Evolutionary conservation across 1,284 basidiomycete species (phyloP).

Genomic region (Ganoderma meredithae): DNA sequence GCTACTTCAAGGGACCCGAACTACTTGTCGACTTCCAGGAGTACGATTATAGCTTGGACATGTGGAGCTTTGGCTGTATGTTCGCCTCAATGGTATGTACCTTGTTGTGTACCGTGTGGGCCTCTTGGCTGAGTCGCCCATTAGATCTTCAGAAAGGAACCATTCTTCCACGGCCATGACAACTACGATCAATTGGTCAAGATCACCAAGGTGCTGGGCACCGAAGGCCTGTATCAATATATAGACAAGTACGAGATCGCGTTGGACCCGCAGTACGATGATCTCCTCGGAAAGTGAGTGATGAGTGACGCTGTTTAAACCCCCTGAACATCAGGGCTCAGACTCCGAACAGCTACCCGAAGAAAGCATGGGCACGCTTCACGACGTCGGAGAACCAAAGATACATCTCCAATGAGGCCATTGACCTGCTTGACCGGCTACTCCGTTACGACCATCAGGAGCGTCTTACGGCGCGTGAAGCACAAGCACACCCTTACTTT

Average conservation of each 20-base stretch:
- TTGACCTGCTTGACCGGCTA: constrained; percentile 96
- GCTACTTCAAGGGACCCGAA: constrained; percentile 99
- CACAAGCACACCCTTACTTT: constrained; percentile 90
- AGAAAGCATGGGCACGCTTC: constrained; percentile 94
- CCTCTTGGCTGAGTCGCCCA: neutral
- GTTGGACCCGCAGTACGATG: constrained; percentile 90
- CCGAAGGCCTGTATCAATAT: constrained; percentile 92
- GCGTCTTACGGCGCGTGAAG: constrained; percentile 92
- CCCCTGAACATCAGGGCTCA: constrained; percentile 22
- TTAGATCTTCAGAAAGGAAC: constrained; percentile 98
- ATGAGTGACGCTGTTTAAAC: constrained; percentile 37
- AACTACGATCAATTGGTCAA: constrained; percentile 99
- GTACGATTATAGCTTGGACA: constrained; percentile 96
- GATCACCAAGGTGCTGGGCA: constrained; percentile 97
- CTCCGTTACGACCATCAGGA: constrained; percentile 98
- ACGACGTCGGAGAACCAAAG: constrained; percentile 96
- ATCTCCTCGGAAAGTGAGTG: constrained; percentile 80
- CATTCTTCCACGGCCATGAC: constrained; percentile 99
- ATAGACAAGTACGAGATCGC: constrained; percentile 96
- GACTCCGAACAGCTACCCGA: constrained; percentile 70
- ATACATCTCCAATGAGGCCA: constrained; percentile 98
- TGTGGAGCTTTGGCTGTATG: constrained; percentile 99
- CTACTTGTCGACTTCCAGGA: constrained; percentile 98
- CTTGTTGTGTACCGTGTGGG: neutral
- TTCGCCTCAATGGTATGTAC: constrained; percentile 93